Evolutionary conservation across 345 rosid species (phyloP), one percentile per base, ranked within the genome.

Genomic region (Cardiospermum halicacabum): DNA sequence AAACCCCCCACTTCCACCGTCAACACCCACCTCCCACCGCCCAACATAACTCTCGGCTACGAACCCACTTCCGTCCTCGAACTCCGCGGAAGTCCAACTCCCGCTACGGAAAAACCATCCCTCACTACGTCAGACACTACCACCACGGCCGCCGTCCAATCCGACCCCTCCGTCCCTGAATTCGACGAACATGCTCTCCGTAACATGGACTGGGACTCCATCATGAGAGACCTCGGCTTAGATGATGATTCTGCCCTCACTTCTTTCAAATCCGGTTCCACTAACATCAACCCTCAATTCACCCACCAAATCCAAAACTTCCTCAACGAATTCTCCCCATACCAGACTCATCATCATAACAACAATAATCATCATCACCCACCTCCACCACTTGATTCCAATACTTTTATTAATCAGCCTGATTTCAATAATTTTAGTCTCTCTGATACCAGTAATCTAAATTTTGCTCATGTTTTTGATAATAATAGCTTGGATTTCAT

Each of bases 1-100:
- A 77, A 71, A 43, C 74, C 74, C 3, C 51, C 53, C 28, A 65
- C 64, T 66, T 67, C 55, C 74, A 71, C 24, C 56, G 16, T 12
- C 56, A 64, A 27, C 69, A 70, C 37, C 78, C 42, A 72, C 39
- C 59, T 65, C 25, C 51, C n/a, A 50, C 34, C 63, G 47, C 34
- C 63, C 42, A 69, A 57, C 21, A 62, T 39, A 28, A 55, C 60
- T 30, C 69, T 65, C 9, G 55, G 48, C 77, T 73, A 87, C 75
- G 95, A 92, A 51, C 96, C 96, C 60, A 92, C 90, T 45, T 87
- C 96, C 0, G 98, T 89, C 62, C 96, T 89, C 12, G 96, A 86
- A 37, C 74, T 82, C 53, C 80, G 82, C 56, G 75, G 88, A 22
- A 87, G 87, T 56, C 80, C 80, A 0, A 77, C 86, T 32, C 85